Base-by-base conservation (phyloP, 495 filamentous ascomycete species). In the Staphylotrichum longicolle region DNA sequence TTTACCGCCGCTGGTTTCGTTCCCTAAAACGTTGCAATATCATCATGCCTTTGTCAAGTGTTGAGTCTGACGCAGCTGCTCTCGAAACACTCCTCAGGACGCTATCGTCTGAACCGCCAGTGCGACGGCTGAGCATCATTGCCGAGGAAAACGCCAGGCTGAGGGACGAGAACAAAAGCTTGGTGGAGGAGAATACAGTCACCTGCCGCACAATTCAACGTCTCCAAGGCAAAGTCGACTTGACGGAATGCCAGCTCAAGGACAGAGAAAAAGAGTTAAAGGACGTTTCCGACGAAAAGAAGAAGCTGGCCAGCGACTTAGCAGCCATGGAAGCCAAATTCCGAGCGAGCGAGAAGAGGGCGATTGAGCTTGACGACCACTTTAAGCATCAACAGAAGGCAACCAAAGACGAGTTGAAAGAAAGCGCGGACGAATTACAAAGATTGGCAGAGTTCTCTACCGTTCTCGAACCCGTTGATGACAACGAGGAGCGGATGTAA, bases 401-500 rank as follows among this genome's bases (percentile, higher is more conserved):
- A 33, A 6, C 3, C 0, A 32, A 5, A 1, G 15, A 3, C 4
- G 6, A 27, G 33, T 30, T 12, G 14, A 47, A 46, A 14, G 41
- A 57, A 3, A 15, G 20, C 4, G 44, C 33, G n/a, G 33, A 40
- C 5, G 34, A 58, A 7, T 30, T 42, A 3, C n/a, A 32, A 7
- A 4, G 11, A 7, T 30, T 58, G 57, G 9, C n/a, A 10, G 4
- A 49, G 6, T 42, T 39, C n/a, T 49, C 10, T 0, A 20, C 50
- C 6, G 40, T 37, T 15, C 45, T 61, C n/a, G n/a, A 1, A 8
- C 59, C 59, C 3, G 35, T 61, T 1, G 20, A 30, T 0, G 42
- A 41, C 41, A 10, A 44, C 41, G 0, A 35, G n/a, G 5, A 15
- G 8, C 0, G 12, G 20, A 66, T 60, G 64, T 63, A 47, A 59